Base-by-base conservation (phyloP, 192 early-diverging fungal genomes). In the Backusella luteola region DNA sequence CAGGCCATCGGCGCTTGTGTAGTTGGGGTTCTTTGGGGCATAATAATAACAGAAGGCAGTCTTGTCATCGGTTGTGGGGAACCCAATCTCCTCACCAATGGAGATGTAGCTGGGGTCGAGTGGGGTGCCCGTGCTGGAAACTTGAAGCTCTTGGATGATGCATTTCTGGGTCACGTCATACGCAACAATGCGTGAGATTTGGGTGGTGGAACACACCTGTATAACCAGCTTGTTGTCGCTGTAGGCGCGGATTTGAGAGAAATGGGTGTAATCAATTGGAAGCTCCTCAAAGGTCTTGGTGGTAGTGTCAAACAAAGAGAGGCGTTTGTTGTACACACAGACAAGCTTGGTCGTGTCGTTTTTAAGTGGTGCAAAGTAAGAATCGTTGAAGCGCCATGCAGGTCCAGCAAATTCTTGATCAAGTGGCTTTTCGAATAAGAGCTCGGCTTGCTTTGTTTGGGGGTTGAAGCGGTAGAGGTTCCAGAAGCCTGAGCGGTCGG, bases 401-500 rank as follows among this genome's bases (percentile, higher is more conserved):
- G 91, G 84, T 1, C 56, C 83, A 0, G 90, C 87, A 79, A 95
- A 94, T 59, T 95, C 94, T 42, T 87, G 89, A 19, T 80, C 53
- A 6, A 91, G 44, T 5, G 89, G 86, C 38, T 81, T 70, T 2
- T 76, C 71, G 11, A 93, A 84, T 6, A 84, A 66, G 2, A 89
- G 78, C 12, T 85, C 66, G 38, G 73, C 34, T 63, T 23, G 8
- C 1, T 63, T 63, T 17, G 71, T 23, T 46, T 76, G 77, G 0
- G 78, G 77, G 2, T 74, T 19, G 52, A 86, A 84, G 19, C 83
- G 84, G 81, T 93, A 90, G 1, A 92, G 79, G 70, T 92, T 93
- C 90, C 91, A 93, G 74, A 90, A 95, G 14, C 92, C 92, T 3
- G 84, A 81, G 19, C 92, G 84, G 81, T 95, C 94, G 34, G 81